Base-by-base conservation (phyloP, 192 early-diverging fungal species). In the Coemansia furcata region DNA sequence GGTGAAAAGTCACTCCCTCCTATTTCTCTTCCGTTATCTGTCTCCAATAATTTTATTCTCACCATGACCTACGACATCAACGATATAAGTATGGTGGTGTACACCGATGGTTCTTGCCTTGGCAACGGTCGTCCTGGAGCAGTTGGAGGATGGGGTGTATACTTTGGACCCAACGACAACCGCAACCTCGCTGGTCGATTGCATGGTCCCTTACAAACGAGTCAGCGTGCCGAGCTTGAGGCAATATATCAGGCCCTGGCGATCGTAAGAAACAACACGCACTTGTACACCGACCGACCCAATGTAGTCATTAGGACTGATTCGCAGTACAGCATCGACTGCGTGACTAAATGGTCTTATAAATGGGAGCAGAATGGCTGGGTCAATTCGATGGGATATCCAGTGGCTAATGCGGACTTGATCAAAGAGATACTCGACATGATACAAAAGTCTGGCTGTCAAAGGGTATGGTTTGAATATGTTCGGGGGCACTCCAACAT, bases 101-200 rank as follows among this genome's bases (percentile, higher is more conserved):
- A 85, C 73, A 86, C 86, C 2, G 87, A 89, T 62, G 87, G 87
- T 4, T 66, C 82, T 11, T 84, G 86, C 70, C 43, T 65, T 43
- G 37, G 65, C 60, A 88, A 88, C 74, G 88, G 88, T 11, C 8
- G 14, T 3, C 12, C 21, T 15, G 29, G 66, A 7, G 87, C 87
- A 4, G 43, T 63, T 29, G 88, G 84, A 8, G 88, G 87, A 5
- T 60, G 80, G 33, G 87, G 88, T 30, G 84, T 88, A 11, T 87
- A 73, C 49, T 89, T 76, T 57, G 86, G 79, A 15, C n/a, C 26
- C 7, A 49, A 21, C n/a, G 85, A 88, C 59, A 54, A 67, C 3
- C 71, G 81, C 8, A 88, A 87, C 65, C 70, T 80, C 60, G 69
- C 71, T 9, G 83, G 71, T 57, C 79, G 67, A 3, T 62, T 88